Evolutionary conservation across 177 flowering plant genomes (phyloP), one percentile per base, ranked within the genome.

Genomic region (Vitis hybrid): DNA sequence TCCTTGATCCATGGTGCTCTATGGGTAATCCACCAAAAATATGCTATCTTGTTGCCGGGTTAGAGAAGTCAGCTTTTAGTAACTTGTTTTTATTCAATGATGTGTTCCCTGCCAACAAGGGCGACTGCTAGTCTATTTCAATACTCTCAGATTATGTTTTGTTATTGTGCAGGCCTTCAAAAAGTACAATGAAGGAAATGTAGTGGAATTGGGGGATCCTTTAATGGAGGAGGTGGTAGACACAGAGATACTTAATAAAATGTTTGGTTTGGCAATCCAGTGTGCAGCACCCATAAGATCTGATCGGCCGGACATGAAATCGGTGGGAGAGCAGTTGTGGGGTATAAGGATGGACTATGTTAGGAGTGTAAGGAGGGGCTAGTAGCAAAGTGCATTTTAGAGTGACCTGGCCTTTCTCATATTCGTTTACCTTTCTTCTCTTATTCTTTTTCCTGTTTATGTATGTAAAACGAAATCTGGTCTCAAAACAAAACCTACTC

Each of bases 251-350:
- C 71, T 90, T 8, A 17, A 19, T 19, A 90, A 87, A 64, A 88
- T 94, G 81, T 83, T 95, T 62, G 75, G 74, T 68, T 80, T 95
- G 81, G 98, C 97, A 31, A 78, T 95, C 70, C 85, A 86, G 4
- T 95, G 98, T 77, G 96, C 93, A 17, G 97, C 95, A 2, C 95
- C 98, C 33, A 78, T 81, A 19, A 83, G 98, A 68, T 61, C 81
- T 1, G 95, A 94, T 74, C 85, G 99, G 11, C 99, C 99, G 2
- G 88, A 86, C 74, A 95, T 95, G 97, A 89, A 91, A 76, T 63
- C 78, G 20, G 99, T 88, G 19, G 92, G 85, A 57, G 92, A 92
- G 86, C 85, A 86, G 68, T 69, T 95, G 57, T 95, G 99, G 99
- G 81, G 67, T 22, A 79, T 79, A 63, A 78, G 78, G 53, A 73